Conservation (phyloP, 306 rosid genomes). For the Quercus berberidifolia region DNA sequence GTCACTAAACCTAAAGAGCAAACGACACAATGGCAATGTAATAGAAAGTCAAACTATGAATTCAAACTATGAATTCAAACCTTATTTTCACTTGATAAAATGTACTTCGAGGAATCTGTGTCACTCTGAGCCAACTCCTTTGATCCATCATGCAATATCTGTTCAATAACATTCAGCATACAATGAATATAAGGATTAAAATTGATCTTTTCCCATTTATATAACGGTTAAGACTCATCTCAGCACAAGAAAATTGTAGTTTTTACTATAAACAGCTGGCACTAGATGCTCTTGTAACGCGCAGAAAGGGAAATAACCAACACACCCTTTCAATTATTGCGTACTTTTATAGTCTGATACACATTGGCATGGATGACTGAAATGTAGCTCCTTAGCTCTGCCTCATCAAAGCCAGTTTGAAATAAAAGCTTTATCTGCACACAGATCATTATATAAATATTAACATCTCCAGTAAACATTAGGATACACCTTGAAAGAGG, state of each 20-base stretch:
- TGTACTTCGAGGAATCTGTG: slow-evolving; percentile 51
- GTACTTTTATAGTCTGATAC: slow-evolving; percentile 99
- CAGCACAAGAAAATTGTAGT: slow-evolving; percentile 17
- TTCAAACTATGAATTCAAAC: slow-evolving; percentile 46
- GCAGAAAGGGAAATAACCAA: slow-evolving; percentile 83
- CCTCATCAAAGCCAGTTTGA: slow-evolving; percentile 96
- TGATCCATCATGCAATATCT: slow-evolving; percentile 89
- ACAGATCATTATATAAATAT: slow-evolving; percentile 6
- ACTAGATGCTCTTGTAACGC: slow-evolving; percentile 42
- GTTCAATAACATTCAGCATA: slow-evolving; percentile 29
- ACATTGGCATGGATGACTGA: slow-evolving; percentile 97
- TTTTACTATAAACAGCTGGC: slow-evolving; percentile 30
- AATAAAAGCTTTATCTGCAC: slow-evolving; percentile 91
- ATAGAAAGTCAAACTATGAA: slow-evolving; percentile 9
- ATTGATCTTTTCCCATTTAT: slow-evolving; percentile 8
- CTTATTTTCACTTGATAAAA: slow-evolving; percentile 71
- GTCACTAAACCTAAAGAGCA: neutral
- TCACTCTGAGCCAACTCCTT: slow-evolving; percentile 85
- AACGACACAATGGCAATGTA: neutral
- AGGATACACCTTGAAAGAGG: neutral
- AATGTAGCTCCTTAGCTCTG: slow-evolving; percentile 86
- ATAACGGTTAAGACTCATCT: slow-evolving; percentile 23
- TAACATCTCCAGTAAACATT: slow-evolving; percentile 8
- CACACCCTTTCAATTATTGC: slow-evolving; percentile 99
- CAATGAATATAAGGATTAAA: slow-evolving; percentile 16